These are phyloP conservation scores for Recurvomyces mirabilis DNA, from an alignment of 495 filamentous ascomycete species.

Conservation along the genomic window DNA sequence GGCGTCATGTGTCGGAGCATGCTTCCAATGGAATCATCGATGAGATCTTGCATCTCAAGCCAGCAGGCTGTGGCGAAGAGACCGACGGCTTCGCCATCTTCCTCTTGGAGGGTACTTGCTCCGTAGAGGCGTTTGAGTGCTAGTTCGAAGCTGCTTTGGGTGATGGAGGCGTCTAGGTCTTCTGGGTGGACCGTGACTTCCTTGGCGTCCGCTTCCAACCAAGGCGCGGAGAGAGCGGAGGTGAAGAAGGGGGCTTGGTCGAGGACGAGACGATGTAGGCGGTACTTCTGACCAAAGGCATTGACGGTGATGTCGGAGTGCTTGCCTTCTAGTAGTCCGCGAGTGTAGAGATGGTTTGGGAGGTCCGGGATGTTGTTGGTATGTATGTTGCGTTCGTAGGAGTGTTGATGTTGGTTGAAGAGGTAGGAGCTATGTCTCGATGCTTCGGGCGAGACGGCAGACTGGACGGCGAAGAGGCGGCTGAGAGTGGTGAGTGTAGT, in stretches of 20 bases:
- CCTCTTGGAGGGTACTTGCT: slow-evolving; percentile 36
- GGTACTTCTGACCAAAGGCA: slow-evolving; percentile 44
- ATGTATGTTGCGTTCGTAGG: slow-evolving; percentile 21
- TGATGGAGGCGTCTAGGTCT: slow-evolving; percentile 46
- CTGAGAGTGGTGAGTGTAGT: slow-evolving; percentile 28
- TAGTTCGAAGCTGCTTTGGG: slow-evolving; percentile 45
- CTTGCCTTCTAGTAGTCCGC: slow-evolving; percentile 44
- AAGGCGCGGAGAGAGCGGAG: slow-evolving; percentile 45
- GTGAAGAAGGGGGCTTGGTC: slow-evolving; percentile 50
- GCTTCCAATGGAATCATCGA: slow-evolving; percentile 43
- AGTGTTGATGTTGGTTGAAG: slow-evolving; percentile 5
- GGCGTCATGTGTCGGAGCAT: slow-evolving; percentile 45
- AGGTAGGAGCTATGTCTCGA: slow-evolving; percentile 28
- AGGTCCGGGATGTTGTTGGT: slow-evolving; percentile 36
- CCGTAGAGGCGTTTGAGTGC: slow-evolving; percentile 49
- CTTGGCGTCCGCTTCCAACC: slow-evolving; percentile 43
- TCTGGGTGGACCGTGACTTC: slow-evolving; percentile 48
- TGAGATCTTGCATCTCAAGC: slow-evolving; percentile 49
- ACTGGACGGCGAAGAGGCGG: slow-evolving; percentile 28
- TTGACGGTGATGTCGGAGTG: slow-evolving; percentile 46
- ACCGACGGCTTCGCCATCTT: slow-evolving; percentile 44
- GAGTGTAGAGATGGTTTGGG: slow-evolving; percentile 45
- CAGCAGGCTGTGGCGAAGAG: slow-evolving; percentile 50
- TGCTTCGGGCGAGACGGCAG: slow-evolving; percentile 16
- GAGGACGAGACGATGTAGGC: slow-evolving; percentile 45